Evolutionary conservation across 2,329 filamentous ascomycete genomes (phyloP), one percentile per base, ranked within the genome.

Genomic region (Microsporum ferrugineum): DNA sequence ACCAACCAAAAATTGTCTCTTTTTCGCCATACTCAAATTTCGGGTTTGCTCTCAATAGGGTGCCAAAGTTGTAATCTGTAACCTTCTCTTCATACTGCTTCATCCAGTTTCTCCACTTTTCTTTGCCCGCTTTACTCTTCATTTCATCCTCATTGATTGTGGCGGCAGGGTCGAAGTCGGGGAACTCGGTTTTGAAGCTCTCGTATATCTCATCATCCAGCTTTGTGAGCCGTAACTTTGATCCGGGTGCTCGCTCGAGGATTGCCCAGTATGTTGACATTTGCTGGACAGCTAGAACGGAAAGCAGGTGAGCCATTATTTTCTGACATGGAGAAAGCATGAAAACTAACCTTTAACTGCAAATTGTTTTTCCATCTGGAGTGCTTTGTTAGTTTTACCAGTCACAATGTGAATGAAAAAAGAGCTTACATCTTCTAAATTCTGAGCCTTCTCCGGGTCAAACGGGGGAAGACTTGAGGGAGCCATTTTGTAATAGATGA

Each of bases 21-120:
- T 95, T 80, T 77, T 95, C 81, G 59, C 87, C 89, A 73, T 99
- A 97, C 75, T 96, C 92, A 59, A 76, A 84, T 68, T 88, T 89
- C 41, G 90, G 82, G 70, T 83, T 88, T 61, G 84, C 82, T 62
- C 94, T 85, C 68, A 99, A 74, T 82, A 99, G 91, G 38, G 94
- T 96, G 61, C 94, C 94, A 75, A 96, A 99, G 80, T 96, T 99
- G 81, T 86, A 99, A 76, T 99, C 95, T 65, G 94, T 88, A n/a
- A 99, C 80, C 76, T 84, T 92, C 76, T 95, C 91, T 78, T 97
- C 91, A 74, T 96, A 99, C 64, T 82, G 79, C 81, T 88, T 91
- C 83, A 96, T 88, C 78, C 96, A 99, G 66, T 88, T 88, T 70
- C 94, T 85, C 94, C 94, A 99, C 72, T 83, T 83, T 77, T 95